Conservation (phyloP, 2,329 filamentous ascomycete species). For the Saccharata proteae region DNA sequence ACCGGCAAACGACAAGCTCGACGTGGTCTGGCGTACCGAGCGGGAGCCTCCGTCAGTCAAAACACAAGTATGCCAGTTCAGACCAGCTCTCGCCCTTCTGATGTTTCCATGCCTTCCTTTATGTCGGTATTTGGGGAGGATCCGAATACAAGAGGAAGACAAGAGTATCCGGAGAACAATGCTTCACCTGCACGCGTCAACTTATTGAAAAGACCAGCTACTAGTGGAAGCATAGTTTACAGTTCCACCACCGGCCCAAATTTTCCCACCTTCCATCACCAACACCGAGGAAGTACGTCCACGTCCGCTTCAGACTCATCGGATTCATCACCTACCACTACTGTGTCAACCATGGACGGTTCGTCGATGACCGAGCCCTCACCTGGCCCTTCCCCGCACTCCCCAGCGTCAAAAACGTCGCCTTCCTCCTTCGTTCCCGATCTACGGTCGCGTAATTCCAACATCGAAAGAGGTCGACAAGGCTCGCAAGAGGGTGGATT, state of each 20-base stretch:
- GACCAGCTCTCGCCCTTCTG: slow-evolving; percentile 21
- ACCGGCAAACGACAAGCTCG: slow-evolving; percentile 3
- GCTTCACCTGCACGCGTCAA: slow-evolving; percentile 16
- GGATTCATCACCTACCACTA: slow-evolving; percentile 90
- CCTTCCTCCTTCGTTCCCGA: slow-evolving; percentile 56
- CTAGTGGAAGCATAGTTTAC: slow-evolving; percentile 21
- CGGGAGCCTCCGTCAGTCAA: not conserved
- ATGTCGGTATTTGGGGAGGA: slow-evolving; percentile 65
- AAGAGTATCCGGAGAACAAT: slow-evolving; percentile 31
- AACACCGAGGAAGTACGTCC: slow-evolving; percentile 65
- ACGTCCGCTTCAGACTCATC: slow-evolving; percentile 72
- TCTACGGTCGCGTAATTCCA: slow-evolving; percentile 26
- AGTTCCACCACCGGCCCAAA: slow-evolving; percentile 11
- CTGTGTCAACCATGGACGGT: slow-evolving; percentile 83
- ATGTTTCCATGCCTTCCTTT: slow-evolving; percentile 52
- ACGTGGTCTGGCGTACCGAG: slow-evolving; percentile 3
- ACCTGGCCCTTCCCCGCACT: slow-evolving; percentile 85
- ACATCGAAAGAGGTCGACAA: slow-evolving; percentile 11
- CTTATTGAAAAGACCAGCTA: slow-evolving; percentile 21
- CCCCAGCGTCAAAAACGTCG: slow-evolving; percentile 62
- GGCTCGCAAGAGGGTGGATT: slow-evolving; percentile 31
- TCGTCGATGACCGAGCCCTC: slow-evolving; percentile 83
- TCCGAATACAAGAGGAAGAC: slow-evolving; percentile 29
- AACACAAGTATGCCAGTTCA: slow-evolving; percentile 24
- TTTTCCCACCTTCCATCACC: slow-evolving; percentile 43